Evolutionary conservation across 768 basidiomycete genomes (phyloP).

Genomic region (Calvatia gigantea): DNA sequence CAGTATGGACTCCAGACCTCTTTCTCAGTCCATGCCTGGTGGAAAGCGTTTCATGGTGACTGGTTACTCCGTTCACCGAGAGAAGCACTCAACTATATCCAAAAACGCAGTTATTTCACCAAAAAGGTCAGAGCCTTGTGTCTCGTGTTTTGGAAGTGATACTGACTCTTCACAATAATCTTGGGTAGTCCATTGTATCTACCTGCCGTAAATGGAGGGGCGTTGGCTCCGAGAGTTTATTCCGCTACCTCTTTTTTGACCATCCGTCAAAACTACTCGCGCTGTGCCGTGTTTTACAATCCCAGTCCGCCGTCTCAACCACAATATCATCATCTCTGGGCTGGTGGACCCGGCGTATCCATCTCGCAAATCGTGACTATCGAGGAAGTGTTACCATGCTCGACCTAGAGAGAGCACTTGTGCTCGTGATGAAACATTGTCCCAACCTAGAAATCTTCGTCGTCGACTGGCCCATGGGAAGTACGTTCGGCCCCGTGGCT

Average conservation of each 20-base stretch:
- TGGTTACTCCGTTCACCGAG: constrained; percentile 63
- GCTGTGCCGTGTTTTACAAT: constrained; percentile 50
- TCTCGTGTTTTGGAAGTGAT: background rate
- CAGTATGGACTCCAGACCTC: constrained; percentile 56
- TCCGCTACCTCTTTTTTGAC: constrained; percentile 66
- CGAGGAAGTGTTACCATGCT: constrained; percentile 39
- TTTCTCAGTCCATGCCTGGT: constrained; percentile 68
- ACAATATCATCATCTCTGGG: constrained; percentile 48
- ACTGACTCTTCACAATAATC: constrained; percentile 1
- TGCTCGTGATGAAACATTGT: constrained; percentile 58
- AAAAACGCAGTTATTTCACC: constrained; percentile 57
- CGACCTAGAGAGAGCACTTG: constrained; percentile 50
- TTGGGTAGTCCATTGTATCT: constrained; percentile 57
- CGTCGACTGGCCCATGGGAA: constrained; percentile 60
- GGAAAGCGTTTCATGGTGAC: constrained; percentile 39
- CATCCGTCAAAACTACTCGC: constrained; percentile 51
- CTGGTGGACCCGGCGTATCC: constrained; percentile 74
- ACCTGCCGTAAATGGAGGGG: constrained; percentile 65
- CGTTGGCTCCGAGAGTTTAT: constrained; percentile 63
- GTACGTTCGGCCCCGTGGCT: constrained; percentile 58
- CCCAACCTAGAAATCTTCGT: constrained; percentile 75
- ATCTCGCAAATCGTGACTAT: constrained; percentile 29
- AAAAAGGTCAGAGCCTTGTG: constrained; percentile 54
- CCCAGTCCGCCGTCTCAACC: constrained; percentile 30
- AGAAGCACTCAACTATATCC: constrained; percentile 54